Percentiles rank a stretch among this genome's conserved stretches.
These are phyloP conservation scores for Entomortierella chlamydospora DNA, from an alignment of 192 early-diverging fungal genomes.

Conservation along the genomic window DNA sequence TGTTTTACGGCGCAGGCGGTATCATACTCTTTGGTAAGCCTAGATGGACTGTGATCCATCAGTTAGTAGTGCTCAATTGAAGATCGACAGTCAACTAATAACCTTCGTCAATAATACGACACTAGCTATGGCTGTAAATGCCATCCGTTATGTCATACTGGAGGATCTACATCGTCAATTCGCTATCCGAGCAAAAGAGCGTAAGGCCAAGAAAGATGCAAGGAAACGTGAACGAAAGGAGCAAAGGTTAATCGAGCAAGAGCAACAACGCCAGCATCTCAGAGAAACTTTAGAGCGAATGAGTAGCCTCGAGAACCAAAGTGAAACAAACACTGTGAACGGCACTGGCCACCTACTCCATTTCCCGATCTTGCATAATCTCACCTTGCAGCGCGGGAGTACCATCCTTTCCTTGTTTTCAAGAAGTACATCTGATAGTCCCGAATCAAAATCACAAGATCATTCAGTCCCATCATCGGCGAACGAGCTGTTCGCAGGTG, in stretches of 20 bases:
- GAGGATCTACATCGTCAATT: conserved; percentile 39
- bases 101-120: too few relatives aligned
- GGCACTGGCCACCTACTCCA: not conserved
- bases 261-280: not conserved
- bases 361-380: not conserved
- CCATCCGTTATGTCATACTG: conserved; percentile 50
- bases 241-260: conserved; percentile 7
- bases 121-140: conserved; percentile 30
- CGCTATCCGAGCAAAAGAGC: conserved; percentile 23
- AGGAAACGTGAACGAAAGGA: conserved; percentile 14
- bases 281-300: not conserved
- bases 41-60: too few relatives aligned
- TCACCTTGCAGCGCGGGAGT: not conserved
- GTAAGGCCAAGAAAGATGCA: conserved; percentile 31
- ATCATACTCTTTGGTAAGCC: conserved; percentile 21
- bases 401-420: not conserved
- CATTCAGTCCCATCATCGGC: not conserved
- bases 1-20: conserved; percentile 39
- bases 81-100: too few relatives aligned
- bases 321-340: not conserved
- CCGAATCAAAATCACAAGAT: not conserved
- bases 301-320: too few relatives aligned
- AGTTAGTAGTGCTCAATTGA: too few relatives aligned
- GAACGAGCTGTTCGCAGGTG: too few relatives aligned
- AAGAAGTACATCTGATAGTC: not conserved